Evolutionary conservation across 2,329 filamentous ascomycete genomes (phyloP), one percentile per base, ranked within the genome.

Genomic region (Aspergillus cejpii): DNA sequence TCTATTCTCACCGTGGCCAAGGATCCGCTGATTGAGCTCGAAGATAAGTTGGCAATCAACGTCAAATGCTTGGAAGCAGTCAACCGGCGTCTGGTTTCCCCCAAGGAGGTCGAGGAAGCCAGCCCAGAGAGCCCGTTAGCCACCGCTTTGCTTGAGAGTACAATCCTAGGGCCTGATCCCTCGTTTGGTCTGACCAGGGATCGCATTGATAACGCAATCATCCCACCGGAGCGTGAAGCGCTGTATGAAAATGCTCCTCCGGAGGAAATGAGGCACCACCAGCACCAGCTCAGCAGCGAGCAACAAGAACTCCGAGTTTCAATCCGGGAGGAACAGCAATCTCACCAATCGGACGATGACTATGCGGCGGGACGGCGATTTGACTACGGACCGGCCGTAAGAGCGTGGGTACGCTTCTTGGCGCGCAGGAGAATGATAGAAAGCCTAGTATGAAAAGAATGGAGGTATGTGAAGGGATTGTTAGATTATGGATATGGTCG

Each of bases 1-100:
- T 89, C 80, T 51, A 78, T 94, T 28, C 74, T 94, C 39, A 83
- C 87, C 19, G 69, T 95, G 2, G 84, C 84, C 50, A 77, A 78
- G 45, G 84, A 83, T 45, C 82, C 86, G 0, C 64, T 85, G 1
- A 56, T 68, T 10, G 62, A 67, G 2, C 68, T 81, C 8, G 61
- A 70, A 21, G 52, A 62, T 14, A 53, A 72, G 60, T 46, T 77
- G 47, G 63, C 67, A 3, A 45, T 60, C 14, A 77, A 75, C 38
- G 63, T 78, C 38, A 71, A 68, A 49, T 62, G 61, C n/a, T 49
- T 77, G 14, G 57, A 65, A 24, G 51, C 55, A 3, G 53, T 74
- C 3, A 67, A 74, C 21, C 44, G 52, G 23, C 56, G 50, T 8
- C 42, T 67, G 21, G 21, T 12, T 20, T 40, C 48, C 11, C 10